Evolutionary conservation across 345 rosid species (phyloP), one percentile per base, ranked within the genome.

Genomic region (Tarenaya hassleriana): DNA sequence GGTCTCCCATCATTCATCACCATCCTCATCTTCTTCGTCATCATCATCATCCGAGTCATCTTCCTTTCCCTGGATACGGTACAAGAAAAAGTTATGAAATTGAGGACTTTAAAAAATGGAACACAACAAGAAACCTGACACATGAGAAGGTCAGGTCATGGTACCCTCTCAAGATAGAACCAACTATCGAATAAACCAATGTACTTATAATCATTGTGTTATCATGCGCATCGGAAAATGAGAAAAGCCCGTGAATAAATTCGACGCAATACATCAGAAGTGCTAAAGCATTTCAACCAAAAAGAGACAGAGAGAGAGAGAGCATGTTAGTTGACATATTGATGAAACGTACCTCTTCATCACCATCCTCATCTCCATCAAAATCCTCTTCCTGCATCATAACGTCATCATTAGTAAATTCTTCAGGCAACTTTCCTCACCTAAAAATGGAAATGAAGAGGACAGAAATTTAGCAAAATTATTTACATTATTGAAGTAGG

Each of bases 401-500:
- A 44, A n/a, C n/a, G n/a, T n/a, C 43, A 46, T 46, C 33, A 42
- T 14, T 12, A 34, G 47, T 31, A 29, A 33, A 7, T 41, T 54
- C 47, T n/a, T 33, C 14, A 16, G 20, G 27, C 10, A 60, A 14
- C 35, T 41, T 41, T 11, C 43, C 8, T 10, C 20, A 27, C 4
- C 34, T 12, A 13, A 1, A 33, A 8, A 34, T 31, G 10, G 18
- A 9, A 16, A 1, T 42, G 13, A 31, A 16, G 27, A 33, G 52
- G 19, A 41, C 29, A 10, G 34, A 24, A 47, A 55, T 8, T 24
- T n/a, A n/a, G 34, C 45, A 16, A 27, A 55, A 13, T 34, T 29
- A 9, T 37, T 72, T 77, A 91, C 98, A 73, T 69, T 82, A 77
- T 77, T 84, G 60, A 91, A 91, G 62, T 82, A 87, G 39, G 80